phyloP scores from a whole-genome alignment of 495 filamentous ascomycete species.

The Tuber borchii region DNA sequence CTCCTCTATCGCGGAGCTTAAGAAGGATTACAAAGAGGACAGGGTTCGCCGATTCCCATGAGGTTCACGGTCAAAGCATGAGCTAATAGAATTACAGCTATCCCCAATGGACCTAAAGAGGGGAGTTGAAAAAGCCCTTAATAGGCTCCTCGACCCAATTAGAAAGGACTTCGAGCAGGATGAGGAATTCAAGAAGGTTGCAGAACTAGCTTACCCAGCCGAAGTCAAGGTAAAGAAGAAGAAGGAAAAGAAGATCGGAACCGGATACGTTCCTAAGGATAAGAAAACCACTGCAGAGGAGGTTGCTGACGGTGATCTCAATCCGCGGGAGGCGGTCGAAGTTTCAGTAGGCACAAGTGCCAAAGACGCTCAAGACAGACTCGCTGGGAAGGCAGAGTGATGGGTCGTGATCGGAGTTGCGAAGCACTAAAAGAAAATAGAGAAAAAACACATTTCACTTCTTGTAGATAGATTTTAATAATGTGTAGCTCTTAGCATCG shows the following conservation, averaged over 20 bases:
- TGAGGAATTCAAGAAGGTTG: conserved; percentile 73
- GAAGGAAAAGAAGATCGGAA: conserved; percentile 66
- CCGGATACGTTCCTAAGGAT: conserved; percentile 50
- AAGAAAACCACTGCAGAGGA: conserved; percentile 45
- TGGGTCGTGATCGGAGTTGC: background rate
- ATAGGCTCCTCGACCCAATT: conserved; percentile 66
- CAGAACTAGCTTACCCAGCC: conserved; percentile 72
- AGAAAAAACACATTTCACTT: background rate
- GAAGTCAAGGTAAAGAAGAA: conserved; percentile 64
- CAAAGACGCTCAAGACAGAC: conserved; percentile 45
- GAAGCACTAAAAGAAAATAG: background rate
- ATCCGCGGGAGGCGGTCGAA: conserved; percentile 37
- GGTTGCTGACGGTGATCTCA: conserved; percentile 25
- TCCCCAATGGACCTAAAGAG: conserved; percentile 79
- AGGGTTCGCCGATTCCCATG: conserved; percentile 51
- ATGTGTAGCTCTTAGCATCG: background rate
- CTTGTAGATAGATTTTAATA: background rate
- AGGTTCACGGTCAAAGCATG: background rate
- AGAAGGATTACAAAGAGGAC: conserved; percentile 73
- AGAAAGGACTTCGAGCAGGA: conserved; percentile 61
- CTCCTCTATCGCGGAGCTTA: conserved; percentile 60
- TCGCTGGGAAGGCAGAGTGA: conserved; percentile 14
- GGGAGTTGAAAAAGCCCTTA: conserved; percentile 63
- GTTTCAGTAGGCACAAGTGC: conserved; percentile 42
- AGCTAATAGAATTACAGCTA: conserved; percentile 51